These are phyloP conservation scores for Pythium biforme DNA, from an alignment of 352 stramenopile species.

Conservation along the genomic window DNA sequence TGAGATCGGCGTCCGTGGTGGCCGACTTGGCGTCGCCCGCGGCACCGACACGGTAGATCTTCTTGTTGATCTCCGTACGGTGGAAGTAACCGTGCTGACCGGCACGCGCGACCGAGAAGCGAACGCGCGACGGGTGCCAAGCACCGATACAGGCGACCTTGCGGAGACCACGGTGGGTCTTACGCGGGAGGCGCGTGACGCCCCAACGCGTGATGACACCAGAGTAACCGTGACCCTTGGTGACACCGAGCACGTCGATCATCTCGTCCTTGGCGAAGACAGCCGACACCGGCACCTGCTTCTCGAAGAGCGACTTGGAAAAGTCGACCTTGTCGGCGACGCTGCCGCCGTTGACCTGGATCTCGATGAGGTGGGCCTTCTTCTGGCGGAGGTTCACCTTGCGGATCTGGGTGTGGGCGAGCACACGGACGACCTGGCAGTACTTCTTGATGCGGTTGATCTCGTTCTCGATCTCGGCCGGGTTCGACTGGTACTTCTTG, in stretches of 20 bases:
- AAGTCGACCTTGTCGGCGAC: conserved; percentile 99
- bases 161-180: conserved; percentile 99
- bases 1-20: conserved; percentile 99
- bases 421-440: conserved; percentile 98
- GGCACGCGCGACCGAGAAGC: conserved; percentile 97
- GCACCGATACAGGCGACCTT: conserved; percentile 99
- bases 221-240: conserved; percentile 99
- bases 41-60: conserved; percentile 99
- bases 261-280: conserved; percentile 98
- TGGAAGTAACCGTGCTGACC: conserved; percentile 99
- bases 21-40: conserved; percentile 92
- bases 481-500: conserved; percentile 98
- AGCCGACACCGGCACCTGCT: conserved; percentile 96
- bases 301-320: conserved; percentile 98
- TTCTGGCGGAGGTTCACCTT: conserved; percentile 99
- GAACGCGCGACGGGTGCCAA: conserved; percentile 99
- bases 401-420: conserved; percentile 99
- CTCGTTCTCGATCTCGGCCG: conserved; percentile 94
- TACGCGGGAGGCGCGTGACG: conserved; percentile 98
- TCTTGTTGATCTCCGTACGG: conserved; percentile 99
- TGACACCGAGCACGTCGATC: conserved; percentile 98
- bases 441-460: conserved; percentile 99
- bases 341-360: conserved; percentile 99
- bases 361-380: conserved; percentile 99
- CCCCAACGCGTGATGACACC: conserved; percentile 99